Conservation (phyloP, 129 eudicot genomes). For the Tagetes erecta region DNA sequence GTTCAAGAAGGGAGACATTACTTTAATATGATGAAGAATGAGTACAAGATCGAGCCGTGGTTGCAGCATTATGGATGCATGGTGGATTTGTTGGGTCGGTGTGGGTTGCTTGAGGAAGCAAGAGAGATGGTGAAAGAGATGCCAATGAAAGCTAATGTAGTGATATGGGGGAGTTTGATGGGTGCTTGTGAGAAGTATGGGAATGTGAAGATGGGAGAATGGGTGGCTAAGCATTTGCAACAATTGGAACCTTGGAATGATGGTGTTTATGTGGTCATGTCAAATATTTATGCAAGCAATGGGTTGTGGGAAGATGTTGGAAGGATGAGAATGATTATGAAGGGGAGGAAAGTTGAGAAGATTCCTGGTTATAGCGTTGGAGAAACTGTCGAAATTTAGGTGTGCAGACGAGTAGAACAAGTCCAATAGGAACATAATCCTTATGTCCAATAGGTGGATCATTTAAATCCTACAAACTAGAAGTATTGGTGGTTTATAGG, state of each 20-base stretch:
- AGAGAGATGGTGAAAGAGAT: constrained; percentile 61
- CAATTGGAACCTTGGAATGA: constrained; percentile 89
- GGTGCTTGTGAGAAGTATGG: constrained; percentile 88
- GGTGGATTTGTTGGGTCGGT: constrained; percentile 87
- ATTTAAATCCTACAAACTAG: too few relatives aligned
- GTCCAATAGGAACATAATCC: too few relatives aligned
- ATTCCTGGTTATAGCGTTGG: constrained; percentile 77
- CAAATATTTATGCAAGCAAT: constrained; percentile 80
- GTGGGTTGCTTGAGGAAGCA: constrained; percentile 82
- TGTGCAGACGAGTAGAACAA: neutral
- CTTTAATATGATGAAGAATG: constrained; percentile 62
- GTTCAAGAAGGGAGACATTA: constrained; percentile 65
- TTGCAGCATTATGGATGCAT: constrained; percentile 86
- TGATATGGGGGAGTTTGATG: constrained; percentile 89
- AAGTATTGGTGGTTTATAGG: too few relatives aligned
- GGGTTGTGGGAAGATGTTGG: constrained; percentile 77
- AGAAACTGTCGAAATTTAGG: neutral
- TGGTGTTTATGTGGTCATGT: constrained; percentile 81
- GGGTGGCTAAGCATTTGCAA: constrained; percentile 64
- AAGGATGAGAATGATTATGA: constrained; percentile 57
- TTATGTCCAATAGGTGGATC: too few relatives aligned
- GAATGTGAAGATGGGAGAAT: constrained; percentile 77
- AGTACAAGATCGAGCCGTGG: constrained; percentile 50
- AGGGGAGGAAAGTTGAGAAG: constrained; percentile 60
- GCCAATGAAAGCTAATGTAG: constrained; percentile 84